These are phyloP conservation scores for Wickerhamiella infanticola DNA, from an alignment of 1,139 yeast genomes.

Conservation along the genomic window DNA sequence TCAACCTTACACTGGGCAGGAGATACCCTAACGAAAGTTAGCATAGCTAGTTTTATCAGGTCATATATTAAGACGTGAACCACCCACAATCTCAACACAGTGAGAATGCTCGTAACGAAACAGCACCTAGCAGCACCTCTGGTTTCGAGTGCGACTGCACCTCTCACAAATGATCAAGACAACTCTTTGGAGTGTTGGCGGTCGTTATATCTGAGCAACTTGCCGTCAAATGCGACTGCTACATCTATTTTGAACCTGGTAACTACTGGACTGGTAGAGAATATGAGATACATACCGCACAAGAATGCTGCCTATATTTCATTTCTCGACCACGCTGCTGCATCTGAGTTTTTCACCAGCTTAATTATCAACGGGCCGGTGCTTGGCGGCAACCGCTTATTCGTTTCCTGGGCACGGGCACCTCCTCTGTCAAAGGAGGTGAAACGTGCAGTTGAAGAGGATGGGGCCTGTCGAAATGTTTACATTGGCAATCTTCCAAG, in stretches of 20 bases:
- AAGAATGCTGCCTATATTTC: conserved; percentile 32
- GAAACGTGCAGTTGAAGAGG: conserved; percentile 57
- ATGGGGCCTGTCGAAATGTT: conserved; percentile 85
- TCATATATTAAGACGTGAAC: background rate
- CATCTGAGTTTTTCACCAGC: conserved; percentile 39
- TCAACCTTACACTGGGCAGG: no score
- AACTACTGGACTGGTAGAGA: conserved; percentile 80
- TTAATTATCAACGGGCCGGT: conserved; percentile 30
- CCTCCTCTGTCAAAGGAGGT: conserved; percentile 54
- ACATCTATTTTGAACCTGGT: conserved; percentile 79
- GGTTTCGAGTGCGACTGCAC: no score
- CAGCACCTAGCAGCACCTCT: background rate
- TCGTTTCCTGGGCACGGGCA: conserved; percentile 56
- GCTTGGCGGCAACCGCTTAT: conserved; percentile 32
- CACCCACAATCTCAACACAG: background rate
- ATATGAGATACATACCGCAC: conserved; percentile 37
- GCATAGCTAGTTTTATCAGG: no score
- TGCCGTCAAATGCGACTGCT: conserved; percentile 68
- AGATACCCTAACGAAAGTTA: no score
- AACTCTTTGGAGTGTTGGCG: conserved; percentile 25
- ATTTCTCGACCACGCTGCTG: conserved; percentile 31
- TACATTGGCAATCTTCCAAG: conserved; percentile 60
- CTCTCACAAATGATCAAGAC: no score
- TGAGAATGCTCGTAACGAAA: background rate
- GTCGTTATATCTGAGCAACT: conserved; percentile 80